Base-by-base conservation (phyloP, 768 basidiomycete species). In the Collybia sordida region DNA sequence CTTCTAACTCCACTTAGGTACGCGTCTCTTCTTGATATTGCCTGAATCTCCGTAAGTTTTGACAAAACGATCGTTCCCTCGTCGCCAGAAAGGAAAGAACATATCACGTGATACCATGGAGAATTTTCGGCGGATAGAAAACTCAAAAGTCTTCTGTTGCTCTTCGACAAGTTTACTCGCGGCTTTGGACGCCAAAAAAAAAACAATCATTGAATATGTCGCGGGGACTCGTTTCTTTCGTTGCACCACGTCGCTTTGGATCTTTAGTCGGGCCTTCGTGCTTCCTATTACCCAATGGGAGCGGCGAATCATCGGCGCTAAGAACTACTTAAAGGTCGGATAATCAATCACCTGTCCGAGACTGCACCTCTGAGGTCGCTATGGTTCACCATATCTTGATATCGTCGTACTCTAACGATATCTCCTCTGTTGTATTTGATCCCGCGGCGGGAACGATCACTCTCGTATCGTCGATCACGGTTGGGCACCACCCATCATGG, bases 401-500 rank as follows among this genome's bases (percentile, higher is more conserved):
- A 21, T 80, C 76, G 42, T 84, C 87, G n/a, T 85, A 84, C 65
- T 78, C 85, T 19, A 71, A 82, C 60, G 72, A 77, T 31, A 75
- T 93, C 53, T 73, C 77, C 34, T 83, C 86, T 1, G 71, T 91
- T 46, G 61, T 66, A 17, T 92, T 93, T 59, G 80, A 89, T 58
- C 72, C 82, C 7, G 59, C 66, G 1, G 61, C 67, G 0, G 60
- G 69, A 6, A 74, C 73, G 19, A 66, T 91, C 49, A 69, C 68
- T 9, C 62, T 79, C 25, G 58, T 69, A 11, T 76, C 80, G 3
- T 54, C 73, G 14, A 58, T 81, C 44, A 60, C 64, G 7, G 79
- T 83, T 28, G 86, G 87, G 22, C 66, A 75, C 55, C 80, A 82
- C 58, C 87, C 90, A 0, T 90, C 89, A 4, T 93, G 91, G 91